Conservation (phyloP, 208 protist genomes). For the Tritrichomonas musculus region DNA sequence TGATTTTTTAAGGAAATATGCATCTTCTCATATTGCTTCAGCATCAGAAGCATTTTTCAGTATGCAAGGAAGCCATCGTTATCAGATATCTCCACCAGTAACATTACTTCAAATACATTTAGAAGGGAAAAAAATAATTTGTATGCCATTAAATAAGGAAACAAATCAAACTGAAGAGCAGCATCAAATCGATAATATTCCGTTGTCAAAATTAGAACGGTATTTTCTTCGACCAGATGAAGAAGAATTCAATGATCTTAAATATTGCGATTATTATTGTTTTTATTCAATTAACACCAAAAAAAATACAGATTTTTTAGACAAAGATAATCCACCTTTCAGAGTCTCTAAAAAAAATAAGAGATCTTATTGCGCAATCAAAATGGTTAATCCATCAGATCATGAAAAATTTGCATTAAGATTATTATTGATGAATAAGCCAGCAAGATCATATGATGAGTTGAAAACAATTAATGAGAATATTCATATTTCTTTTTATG, state of each 20-base stretch:
- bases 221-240: background rate
- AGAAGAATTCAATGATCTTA: background rate
- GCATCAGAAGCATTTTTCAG: background rate
- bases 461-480: background rate
- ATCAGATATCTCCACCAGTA: background rate
- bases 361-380: background rate
- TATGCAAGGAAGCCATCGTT: background rate
- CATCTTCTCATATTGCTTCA: background rate
- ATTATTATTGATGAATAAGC: background rate
- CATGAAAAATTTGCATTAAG: background rate
- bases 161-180: background rate
- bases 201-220: background rate
- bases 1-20: background rate
- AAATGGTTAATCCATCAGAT: background rate
- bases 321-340: background rate
- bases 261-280: background rate
- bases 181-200: background rate
- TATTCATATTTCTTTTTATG: background rate
- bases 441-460: background rate
- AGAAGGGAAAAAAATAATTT: background rate
- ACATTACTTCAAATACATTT: background rate
- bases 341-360: background rate
- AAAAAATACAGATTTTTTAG: background rate
- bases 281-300: background rate
- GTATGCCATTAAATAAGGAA: background rate